Base-by-base conservation (phyloP, 495 filamentous ascomycete species). In the Polyplosphaeria fusca region DNA sequence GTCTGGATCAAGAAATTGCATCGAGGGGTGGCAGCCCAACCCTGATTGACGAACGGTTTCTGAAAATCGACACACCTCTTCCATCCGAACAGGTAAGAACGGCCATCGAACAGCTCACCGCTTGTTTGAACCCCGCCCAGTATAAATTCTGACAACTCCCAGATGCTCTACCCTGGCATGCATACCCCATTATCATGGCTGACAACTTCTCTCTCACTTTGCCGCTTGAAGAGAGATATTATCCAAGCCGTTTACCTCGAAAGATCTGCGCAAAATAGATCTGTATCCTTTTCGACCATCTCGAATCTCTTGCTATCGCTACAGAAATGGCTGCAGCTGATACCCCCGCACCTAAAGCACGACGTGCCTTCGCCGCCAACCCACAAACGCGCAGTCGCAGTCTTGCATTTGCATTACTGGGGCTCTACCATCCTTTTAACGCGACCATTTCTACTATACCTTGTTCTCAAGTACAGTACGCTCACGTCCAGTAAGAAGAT, bases 361-460 rank as follows among this genome's bases (percentile, higher is more conserved):
- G 61, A 64, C 16, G 61, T 67, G 2, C 67, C 61, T 9, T 54
- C 60, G 26, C 59, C 67, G 27, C 63, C 67, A 23, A 62, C 63
- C 16, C 65, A 70, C 49, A 60, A 58, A 45, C 67, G 67, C 14
- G 53, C 67, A 14, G 60, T 70, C 20, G 61, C 58, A 14, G 58
- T 66, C 12, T 64, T 70, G 14, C 67, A 70, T 27, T 55, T 70
- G 2, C 65, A 65, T 3, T 70, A 70, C 52, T 70, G 67, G 67
- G 51, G 58, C 37, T 57, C 67, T 1, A 66, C 58, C 5, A 62
- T 67, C 30, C 60, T 67, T 16, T 41, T 67, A 11, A 58, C 53
- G 11, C 62, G 65, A 11, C 67, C 67, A 5, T 70, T 70, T 45
- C 62, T 70, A 14, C 62, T 70, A 19, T 67, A 67, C 42, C 55